These are phyloP conservation scores for Terfezia claveryi DNA, from an alignment of 495 filamentous ascomycete species.

Conservation along the genomic window DNA sequence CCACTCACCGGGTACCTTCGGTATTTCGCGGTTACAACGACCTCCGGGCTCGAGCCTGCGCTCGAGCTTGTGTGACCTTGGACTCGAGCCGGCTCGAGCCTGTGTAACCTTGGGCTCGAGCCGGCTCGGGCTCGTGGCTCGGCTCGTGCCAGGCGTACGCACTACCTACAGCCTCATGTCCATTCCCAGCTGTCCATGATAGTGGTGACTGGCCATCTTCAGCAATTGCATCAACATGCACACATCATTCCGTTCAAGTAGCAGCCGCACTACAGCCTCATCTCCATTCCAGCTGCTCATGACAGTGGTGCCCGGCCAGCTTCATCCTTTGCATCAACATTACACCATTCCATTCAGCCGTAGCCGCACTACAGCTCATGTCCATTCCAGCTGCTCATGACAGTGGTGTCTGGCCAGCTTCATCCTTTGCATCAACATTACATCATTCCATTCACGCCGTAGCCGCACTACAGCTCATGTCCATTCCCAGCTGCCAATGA, in stretches of 20 bases:
- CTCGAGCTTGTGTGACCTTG: no score
- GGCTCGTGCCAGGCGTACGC: no score
- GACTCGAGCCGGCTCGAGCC: no score
- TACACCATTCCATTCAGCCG: constrained; percentile 7
- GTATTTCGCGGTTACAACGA: no score
- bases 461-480: constrained; percentile 18
- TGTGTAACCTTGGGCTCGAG: no score
- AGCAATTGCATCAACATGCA: constrained; percentile 8
- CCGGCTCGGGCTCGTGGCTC: no score
- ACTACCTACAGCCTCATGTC: constrained; percentile 11
- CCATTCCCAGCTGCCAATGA: constrained; percentile 21
- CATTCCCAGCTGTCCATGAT: constrained; percentile 5
- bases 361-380: constrained; percentile 11
- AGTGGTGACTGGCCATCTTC: constrained; percentile 7
- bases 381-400: constrained; percentile 7
- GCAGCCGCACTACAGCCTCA: constrained; percentile 2
- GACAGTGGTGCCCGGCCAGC: constrained; percentile 2
- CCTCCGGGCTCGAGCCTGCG: no score
- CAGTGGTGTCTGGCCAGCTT: constrained; percentile 15
- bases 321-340: constrained; percentile 2
- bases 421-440: constrained; percentile 11
- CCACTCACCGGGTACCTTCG: no score
- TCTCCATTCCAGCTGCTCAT: constrained; percentile 11
- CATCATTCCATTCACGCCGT: constrained; percentile 8
- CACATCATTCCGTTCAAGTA: constrained; percentile 5